Evolutionary conservation across 2,329 filamentous ascomycete species (phyloP).

Genomic region (Penicillium hordei): DNA sequence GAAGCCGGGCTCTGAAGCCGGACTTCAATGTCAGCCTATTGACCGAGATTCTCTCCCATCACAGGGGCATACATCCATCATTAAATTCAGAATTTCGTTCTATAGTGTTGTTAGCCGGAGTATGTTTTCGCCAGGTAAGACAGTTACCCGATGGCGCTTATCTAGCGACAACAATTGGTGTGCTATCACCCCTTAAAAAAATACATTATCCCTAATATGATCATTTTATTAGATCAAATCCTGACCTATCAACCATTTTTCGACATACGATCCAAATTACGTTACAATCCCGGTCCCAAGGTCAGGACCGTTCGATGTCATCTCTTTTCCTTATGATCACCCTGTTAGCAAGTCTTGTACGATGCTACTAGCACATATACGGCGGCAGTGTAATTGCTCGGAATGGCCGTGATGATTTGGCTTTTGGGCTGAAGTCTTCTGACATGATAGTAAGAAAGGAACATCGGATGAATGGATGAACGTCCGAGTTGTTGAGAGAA

Average conservation of each 20-base stretch:
- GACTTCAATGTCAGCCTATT: not conserved
- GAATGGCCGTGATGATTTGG: not conserved
- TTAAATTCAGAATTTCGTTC: not conserved
- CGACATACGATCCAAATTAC: not conserved
- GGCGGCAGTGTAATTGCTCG: not conserved
- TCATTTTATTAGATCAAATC: not conserved
- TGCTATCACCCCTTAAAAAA: not conserved
- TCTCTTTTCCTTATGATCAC: not conserved
- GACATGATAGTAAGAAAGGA: too few relatives aligned
- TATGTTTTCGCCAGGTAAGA: not conserved
- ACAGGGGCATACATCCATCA: not conserved
- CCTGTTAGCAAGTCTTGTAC: not conserved
- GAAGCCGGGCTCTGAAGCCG: too few relatives aligned
- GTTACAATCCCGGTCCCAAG: not conserved
- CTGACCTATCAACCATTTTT: not conserved
- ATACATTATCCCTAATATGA: not conserved
- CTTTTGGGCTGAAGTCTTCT: not conserved
- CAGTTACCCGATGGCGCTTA: not conserved
- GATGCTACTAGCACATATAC: too few relatives aligned
- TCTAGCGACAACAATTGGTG: not conserved
- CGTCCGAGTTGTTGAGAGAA: fast-evolving
- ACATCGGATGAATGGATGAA: not conserved
- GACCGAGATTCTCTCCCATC: not conserved
- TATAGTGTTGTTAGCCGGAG: not conserved
- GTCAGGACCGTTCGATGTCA: fast-evolving